Percentiles rank a stretch among this genome's conserved stretches.
These are phyloP conservation scores for Penicillium sp. DNA, from an alignment of 2,329 filamentous ascomycete species.

Conservation along the genomic window DNA sequence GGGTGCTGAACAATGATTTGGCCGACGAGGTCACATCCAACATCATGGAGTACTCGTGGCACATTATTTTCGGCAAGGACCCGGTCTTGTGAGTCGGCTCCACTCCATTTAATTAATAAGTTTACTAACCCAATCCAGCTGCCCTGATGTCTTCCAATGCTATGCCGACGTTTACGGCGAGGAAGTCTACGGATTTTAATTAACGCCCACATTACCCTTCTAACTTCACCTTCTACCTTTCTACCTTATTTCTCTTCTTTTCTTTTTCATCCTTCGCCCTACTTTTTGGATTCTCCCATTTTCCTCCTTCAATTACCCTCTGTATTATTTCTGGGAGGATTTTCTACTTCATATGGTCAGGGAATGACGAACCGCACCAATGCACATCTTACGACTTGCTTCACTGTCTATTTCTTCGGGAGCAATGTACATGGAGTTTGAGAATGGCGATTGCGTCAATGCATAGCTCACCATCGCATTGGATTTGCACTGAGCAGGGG, in stretches of 20 bases:
- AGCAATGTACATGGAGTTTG: constrained; percentile 20
- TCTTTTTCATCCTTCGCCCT: not conserved
- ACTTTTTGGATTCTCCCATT: not conserved
- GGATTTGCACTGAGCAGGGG: not conserved
- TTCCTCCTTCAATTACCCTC: not conserved
- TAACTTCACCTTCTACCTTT: not conserved
- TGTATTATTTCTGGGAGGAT: constrained; percentile 9
- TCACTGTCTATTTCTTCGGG: constrained; percentile 19
- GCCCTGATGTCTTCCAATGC: constrained; percentile 25
- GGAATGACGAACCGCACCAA: constrained; percentile 9
- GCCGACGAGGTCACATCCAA: constrained; percentile 56
- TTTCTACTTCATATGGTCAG: not conserved
- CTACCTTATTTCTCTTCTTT: not conserved
- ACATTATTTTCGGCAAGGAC: constrained; percentile 50
- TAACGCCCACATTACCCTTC: not conserved
- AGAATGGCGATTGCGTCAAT: not conserved
- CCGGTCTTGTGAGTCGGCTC: constrained; percentile 33
- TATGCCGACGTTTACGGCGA: constrained; percentile 27
- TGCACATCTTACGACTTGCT: constrained; percentile 24
- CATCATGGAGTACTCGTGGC: constrained; percentile 65
- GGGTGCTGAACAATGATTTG: constrained; percentile 56
- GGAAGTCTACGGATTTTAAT: constrained; percentile 16
- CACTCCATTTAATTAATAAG: not conserved
- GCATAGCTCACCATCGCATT: constrained; percentile 1
- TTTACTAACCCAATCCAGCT: constrained; percentile 10